Evolutionary conservation across 1,284 basidiomycete species (phyloP).

Genomic region (Boletus hoseneyae): DNA sequence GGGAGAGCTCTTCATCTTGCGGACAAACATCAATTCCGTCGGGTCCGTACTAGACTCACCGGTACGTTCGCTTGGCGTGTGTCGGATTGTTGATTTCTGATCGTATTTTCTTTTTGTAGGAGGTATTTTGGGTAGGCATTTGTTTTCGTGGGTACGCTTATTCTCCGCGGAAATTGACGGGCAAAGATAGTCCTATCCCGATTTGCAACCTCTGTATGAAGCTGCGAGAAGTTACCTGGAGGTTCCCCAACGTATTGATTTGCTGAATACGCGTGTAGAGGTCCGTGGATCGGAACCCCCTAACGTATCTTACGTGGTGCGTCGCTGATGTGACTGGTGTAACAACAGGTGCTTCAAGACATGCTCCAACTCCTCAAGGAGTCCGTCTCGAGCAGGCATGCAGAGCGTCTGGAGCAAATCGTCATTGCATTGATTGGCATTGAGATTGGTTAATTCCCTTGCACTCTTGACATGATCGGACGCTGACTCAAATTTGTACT

Average conservation of each 20-base stretch:
- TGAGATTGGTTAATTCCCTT: constrained; percentile 63
- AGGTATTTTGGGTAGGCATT: constrained; percentile 83
- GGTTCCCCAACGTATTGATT: constrained; percentile 90
- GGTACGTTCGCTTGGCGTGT: constrained; percentile 43
- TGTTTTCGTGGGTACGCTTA: background rate
- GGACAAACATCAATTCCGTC: constrained; percentile 95
- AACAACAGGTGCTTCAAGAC: constrained; percentile 82
- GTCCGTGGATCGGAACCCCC: constrained; percentile 37
- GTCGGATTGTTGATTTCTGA: background rate
- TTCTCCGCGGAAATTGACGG: constrained; percentile 17
- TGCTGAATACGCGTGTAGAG: constrained; percentile 93
- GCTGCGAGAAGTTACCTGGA: constrained; percentile 93
- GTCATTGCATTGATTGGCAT: constrained; percentile 91
- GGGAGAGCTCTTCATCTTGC: constrained; percentile 88
- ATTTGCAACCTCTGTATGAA: constrained; percentile 93
- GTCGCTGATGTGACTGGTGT: constrained; percentile 7
- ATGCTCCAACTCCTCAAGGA: constrained; percentile 97
- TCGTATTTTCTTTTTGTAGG: constrained; percentile 42
- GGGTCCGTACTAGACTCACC: constrained; percentile 95
- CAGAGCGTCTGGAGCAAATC: constrained; percentile 93
- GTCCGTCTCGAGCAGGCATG: constrained; percentile 87
- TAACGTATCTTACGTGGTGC: background rate
- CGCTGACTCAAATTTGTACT: constrained; percentile 4
- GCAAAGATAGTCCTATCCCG: constrained; percentile 70
- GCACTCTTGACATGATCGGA: background rate